These are phyloP conservation scores for Heterobasidion occidentale DNA, from an alignment of 1,284 basidiomycete species.

Conservation along the genomic window DNA sequence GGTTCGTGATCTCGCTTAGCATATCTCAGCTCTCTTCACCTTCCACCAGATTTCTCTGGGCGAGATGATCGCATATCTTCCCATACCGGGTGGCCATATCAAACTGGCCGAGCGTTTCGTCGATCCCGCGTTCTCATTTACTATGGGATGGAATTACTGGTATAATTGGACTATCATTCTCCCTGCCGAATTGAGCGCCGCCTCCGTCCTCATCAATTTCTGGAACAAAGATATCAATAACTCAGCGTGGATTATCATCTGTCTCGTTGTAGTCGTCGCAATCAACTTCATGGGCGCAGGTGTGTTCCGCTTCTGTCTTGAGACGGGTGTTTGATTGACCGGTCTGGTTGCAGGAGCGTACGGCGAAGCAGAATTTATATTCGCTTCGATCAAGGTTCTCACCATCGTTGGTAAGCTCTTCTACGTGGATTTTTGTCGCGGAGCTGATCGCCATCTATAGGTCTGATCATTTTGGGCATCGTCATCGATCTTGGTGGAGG, in stretches of 20 bases:
- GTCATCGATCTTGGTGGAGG: constrained; percentile 54
- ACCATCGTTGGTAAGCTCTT: constrained; percentile 28
- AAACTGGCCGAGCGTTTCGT: constrained; percentile 64
- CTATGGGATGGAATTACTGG: constrained; percentile 67
- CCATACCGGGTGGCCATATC: constrained; percentile 66
- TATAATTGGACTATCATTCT: constrained; percentile 55
- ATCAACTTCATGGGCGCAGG: constrained; percentile 62
- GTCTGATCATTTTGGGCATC: constrained; percentile 47
- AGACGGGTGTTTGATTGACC: neutral
- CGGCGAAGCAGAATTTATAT: constrained; percentile 51
- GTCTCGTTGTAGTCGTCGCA: constrained; percentile 50
- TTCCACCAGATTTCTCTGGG: constrained; percentile 36
- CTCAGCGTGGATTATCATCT: constrained; percentile 58
- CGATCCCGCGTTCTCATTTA: constrained; percentile 60
- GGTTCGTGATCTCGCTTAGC: constrained; percentile 14
- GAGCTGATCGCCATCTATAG: constrained; percentile 6
- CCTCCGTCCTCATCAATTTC: constrained; percentile 56
- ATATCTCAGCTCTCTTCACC: neutral
- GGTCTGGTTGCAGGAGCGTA: constrained; percentile 26
- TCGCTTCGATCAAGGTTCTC: constrained; percentile 54
- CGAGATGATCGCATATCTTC: constrained; percentile 64
- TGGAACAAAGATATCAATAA: constrained; percentile 41
- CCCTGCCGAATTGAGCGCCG: constrained; percentile 55
- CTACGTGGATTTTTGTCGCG: neutral
- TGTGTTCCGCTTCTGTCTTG: constrained; percentile 7